These are phyloP conservation scores for Pleurotus ostreatus DNA, from an alignment of 768 basidiomycete species.

Conservation along the genomic window DNA sequence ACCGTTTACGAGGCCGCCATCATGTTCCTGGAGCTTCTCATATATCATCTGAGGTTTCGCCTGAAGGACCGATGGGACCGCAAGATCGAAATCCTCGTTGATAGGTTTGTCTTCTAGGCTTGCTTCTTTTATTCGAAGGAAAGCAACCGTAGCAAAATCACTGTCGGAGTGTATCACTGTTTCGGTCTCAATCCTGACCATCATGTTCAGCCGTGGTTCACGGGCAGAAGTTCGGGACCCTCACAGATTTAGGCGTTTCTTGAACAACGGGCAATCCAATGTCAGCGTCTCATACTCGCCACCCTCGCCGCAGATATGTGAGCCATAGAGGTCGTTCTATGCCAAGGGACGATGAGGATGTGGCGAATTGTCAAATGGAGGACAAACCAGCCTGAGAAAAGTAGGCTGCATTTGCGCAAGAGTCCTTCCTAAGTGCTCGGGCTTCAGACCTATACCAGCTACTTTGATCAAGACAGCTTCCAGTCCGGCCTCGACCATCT, in stretches of 20 bases:
- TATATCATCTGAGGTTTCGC: conserved; percentile 29
- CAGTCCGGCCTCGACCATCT: conserved; percentile 82
- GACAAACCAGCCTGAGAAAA: conserved; percentile 64
- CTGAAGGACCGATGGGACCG: conserved; percentile 53
- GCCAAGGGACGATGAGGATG: background rate
- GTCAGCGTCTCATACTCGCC: conserved; percentile 98
- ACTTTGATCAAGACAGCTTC: conserved; percentile 90
- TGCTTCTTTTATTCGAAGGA: conserved; percentile 74
- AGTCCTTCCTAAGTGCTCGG: conserved; percentile 73
- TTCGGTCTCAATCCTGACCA: conserved; percentile 54
- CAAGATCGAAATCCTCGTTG: conserved; percentile 14
- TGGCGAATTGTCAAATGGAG: background rate
- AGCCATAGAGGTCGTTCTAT: conserved; percentile 79
- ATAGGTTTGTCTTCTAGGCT: conserved; percentile 51
- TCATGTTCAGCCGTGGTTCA: conserved; percentile 5
- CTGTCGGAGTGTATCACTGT: conserved; percentile 76
- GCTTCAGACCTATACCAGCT: conserved; percentile 85
- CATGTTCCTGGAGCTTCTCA: conserved; percentile 15
- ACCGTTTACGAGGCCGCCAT: background rate
- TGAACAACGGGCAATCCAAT: conserved; percentile 86
- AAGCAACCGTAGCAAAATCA: conserved; percentile 89
- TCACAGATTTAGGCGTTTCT: conserved; percentile 67
- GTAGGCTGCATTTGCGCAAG: conserved; percentile 72
- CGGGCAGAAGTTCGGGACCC: conserved; percentile 17
- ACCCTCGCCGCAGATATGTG: conserved; percentile 95